These are phyloP conservation scores for Marchantia paleacea DNA, from an alignment of 225 moss, liverwort and hornwort genomes.

Conservation along the genomic window DNA sequence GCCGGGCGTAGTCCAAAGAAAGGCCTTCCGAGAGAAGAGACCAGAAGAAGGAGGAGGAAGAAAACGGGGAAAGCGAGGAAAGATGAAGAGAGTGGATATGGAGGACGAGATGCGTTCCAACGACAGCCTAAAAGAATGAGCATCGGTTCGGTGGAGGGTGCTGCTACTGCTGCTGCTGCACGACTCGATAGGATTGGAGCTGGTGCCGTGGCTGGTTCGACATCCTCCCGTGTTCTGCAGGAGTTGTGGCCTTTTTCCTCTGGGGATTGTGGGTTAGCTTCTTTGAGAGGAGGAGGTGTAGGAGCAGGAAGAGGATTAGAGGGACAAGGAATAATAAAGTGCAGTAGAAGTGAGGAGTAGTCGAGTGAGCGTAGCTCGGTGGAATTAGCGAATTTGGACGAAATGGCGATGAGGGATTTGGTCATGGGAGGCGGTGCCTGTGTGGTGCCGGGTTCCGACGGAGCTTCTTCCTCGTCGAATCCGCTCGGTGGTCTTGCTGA, in stretches of 20 bases:
- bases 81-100: conserved; percentile 11
- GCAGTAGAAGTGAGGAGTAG: background rate
- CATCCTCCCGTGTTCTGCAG: background rate
- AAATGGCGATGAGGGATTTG: conserved; percentile 86
- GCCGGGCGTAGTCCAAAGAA: no score
- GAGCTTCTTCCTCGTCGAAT: conserved; percentile 77
- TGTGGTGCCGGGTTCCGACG: conserved; percentile 75
- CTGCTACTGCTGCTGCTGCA: background rate
- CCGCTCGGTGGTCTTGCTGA: conserved; percentile 88
- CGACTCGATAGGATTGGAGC: background rate
- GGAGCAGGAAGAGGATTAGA: background rate
- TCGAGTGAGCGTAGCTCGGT: background rate
- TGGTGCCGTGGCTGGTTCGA: background rate
- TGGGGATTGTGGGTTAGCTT: background rate
- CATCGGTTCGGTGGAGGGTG: background rate
- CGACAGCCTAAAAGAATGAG: conserved; percentile 10
- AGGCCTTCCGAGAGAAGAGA: background rate
- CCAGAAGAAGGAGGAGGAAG: background rate
- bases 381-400: background rate
- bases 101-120: conserved; percentile 1
- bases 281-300: background rate
- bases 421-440: conserved; percentile 90
- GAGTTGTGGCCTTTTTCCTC: background rate
- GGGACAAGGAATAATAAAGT: background rate
- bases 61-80: background rate